Evolutionary conservation across 1,284 basidiomycete species (phyloP), one percentile per base, ranked within the genome.

Genomic region (Irpex lacteus): DNA sequence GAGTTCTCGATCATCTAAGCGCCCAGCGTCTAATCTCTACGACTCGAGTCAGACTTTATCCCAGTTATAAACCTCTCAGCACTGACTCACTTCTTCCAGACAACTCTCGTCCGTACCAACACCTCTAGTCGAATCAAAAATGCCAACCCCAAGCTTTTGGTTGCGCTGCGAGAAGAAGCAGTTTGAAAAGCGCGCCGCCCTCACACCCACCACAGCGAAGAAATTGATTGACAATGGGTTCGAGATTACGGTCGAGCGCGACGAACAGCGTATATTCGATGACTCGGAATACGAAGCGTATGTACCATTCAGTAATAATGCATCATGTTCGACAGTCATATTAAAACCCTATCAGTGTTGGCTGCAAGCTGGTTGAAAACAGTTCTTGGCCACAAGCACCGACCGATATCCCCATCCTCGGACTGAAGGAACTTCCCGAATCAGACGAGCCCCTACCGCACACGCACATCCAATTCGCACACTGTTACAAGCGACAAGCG

Each of bases 381-480:
- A 96, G 97, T 77, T 85, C 92, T 9, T 99, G 97, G 96, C 88
- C 93, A 21, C 82, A 75, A 50, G 92, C 94, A 0, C 95, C 96
- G 1, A 76, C 76, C 34, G 78, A 88, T 49, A 81, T 90, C 52
- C 91, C 94, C 63, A 98, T 99, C 78, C 91, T 98, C 71, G 98
- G 98, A 6, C 85, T 99, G 76, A 99, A 99, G 82, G 98, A 99
- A 77, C 88, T 99, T 19, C 89, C 92, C 49, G 87, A 82, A 66
- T 96, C 94, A 53, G 83, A 85, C 52, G 88, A 89, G 53, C 92
- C 96, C 18, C 81, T 98, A 18, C 88, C 86, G 9, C 96, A 98
- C 80, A 96, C 94, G 7, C 98, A 99, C 79, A 97, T 99, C 76
- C 96, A 98, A 76, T 99, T 99, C 71, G 97, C 96, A 2, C 98